These are phyloP conservation scores for Cystobasidiaceae sp. DNA, from an alignment of 1,284 basidiomycete genomes.

Conservation along the genomic window DNA sequence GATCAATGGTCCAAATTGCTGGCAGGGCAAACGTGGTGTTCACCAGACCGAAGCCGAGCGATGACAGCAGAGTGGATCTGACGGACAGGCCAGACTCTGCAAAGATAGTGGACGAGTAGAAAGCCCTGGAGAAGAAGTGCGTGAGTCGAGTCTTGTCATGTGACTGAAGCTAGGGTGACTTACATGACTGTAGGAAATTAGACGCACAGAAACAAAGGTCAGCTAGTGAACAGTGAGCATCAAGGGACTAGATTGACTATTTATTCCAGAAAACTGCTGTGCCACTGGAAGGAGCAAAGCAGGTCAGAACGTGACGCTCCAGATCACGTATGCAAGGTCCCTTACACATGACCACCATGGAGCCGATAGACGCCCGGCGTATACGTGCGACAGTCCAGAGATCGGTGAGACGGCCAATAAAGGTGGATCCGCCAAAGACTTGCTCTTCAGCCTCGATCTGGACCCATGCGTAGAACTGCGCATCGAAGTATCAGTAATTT, in stretches of 20 bases:
- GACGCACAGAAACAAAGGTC: too few species aligned
- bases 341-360: conserved; percentile 66
- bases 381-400: conserved; percentile 67
- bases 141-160: too few species aligned
- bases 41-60: conserved; percentile 59
- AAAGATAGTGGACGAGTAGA: conserved; percentile 64
- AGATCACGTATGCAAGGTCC: too few species aligned
- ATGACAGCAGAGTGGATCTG: conserved; percentile 56
- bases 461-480: conserved; percentile 57
- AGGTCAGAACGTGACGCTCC: too few species aligned
- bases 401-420: background rate
- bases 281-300: too few species aligned
- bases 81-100: conserved; percentile 53
- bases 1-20: background rate
- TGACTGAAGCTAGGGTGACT: too few species aligned
- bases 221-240: too few species aligned
- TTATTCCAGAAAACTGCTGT: conserved; percentile 42
- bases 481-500: too few species aligned
- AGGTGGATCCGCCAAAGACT: conserved; percentile 52
- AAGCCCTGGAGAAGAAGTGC: too few species aligned
- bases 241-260: too few species aligned
- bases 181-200: too few species aligned
- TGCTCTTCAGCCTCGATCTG: conserved; percentile 62
- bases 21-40: conserved; percentile 44
- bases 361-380: conserved; percentile 64